Base-by-base conservation (phyloP, 2,329 filamentous ascomycete genomes). In the Plectosphaerella sp. region DNA sequence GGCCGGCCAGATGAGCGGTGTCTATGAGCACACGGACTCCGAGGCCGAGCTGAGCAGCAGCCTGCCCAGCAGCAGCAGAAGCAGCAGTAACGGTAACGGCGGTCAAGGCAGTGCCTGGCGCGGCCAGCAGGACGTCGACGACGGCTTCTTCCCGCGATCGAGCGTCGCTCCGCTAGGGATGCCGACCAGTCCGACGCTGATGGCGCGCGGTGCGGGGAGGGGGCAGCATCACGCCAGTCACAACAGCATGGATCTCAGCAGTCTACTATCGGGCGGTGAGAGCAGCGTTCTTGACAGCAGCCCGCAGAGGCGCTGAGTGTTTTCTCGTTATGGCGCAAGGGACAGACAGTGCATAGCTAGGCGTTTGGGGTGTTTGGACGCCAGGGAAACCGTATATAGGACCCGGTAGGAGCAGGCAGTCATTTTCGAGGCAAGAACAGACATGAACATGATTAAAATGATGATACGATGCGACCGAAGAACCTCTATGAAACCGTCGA, bases 11-110 rank as follows among this genome's bases (percentile, higher is more conserved):
- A 45, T 54, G 24, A 74, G 72, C 61, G 81, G 76, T 24, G 80
- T 82, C 59, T 91, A 90, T 71, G 87, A 91, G 72, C 87, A 91
- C 64, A 91, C 88, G 9, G 88, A 91, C 68, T 87, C 86, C 2
- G 87, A 90, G 58, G 86, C 77, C 9, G 84, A 85, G 49, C 59
- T 84, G 49, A 77, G 69, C 54, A 81, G 75, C 62, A 79, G 76
- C 55, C 72, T 72, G 47, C 69, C 72, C 22, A 64, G 58, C 53
- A 57, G 14, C 51, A 52, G 4, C 52, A 56, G 11, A 50, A 56
- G 2, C 61, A 63, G 0, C 54, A 59, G 5, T 57, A 56, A 4
- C 43, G 24, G 37, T 22, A 59, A 61, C 4, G n/a, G n/a, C n/a
- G n/a, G n/a, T n/a, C n/a, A n/a, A n/a, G n/a, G n/a, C n/a, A n/a